Evolutionary conservation across 371 early-diverging fungal genomes (phyloP), one percentile per base, ranked within the genome.

Genomic region (Mucor mucedo): DNA sequence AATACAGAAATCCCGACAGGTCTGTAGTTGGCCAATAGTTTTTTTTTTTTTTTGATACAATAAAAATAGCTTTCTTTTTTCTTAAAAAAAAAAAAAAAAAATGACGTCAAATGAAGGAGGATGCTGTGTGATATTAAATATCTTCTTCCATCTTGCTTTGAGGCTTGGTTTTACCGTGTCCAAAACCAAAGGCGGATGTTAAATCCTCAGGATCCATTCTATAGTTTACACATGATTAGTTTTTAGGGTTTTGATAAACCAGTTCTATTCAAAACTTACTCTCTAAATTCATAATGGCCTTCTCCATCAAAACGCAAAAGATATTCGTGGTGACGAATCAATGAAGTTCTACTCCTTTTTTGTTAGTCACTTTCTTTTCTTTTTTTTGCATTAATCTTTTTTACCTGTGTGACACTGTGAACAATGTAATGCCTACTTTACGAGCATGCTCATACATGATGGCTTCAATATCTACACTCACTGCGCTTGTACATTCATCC

Each of bases 401-500:
- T 29, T 88, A 87, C 57, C 94, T 82, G 69, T 94, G 94, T 30
- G 93, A 91, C 16, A 94, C 93, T 0, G 94, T 94, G 66, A 94
- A 87, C 62, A 94, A 70, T 0, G 94, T 92, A 66, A 94, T 94
- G n/a, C 91, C 91, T 9, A 90, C 76, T 62, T 85, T 67, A 11
- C 87, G 86, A 16, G 94, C 94, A 63, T 93, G 84, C 60, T 87
- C 87, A 67, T 94, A 94, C 93, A 94, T 93, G 67, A 90, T 84
- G 16, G 85, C 84, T 66, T 94, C 94, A 21, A 94, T 82, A 60
- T 94, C 94, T 50, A 93, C 85, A 69, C 91, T 91, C 27, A 94
- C 93, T 0, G 94, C 91, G 42, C 89, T 89, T 5, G 94, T 94
- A 67, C 94, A 93, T 73, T 93, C 93, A 69, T 93, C 94, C 71